Base-by-base conservation (phyloP, 2,329 filamentous ascomycete genomes). In the Xylaria digitata region DNA sequence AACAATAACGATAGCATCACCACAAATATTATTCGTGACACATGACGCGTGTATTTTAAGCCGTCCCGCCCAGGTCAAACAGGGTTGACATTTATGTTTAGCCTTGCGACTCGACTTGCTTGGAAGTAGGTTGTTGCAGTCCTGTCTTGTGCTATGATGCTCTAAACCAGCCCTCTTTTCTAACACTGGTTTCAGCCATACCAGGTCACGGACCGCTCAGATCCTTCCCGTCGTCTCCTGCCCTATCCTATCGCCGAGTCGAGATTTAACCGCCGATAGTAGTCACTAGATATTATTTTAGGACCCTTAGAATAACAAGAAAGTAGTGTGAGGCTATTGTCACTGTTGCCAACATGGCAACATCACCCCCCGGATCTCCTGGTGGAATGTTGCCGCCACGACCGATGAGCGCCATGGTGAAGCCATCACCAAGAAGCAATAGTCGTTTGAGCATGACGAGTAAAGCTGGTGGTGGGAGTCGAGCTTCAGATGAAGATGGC, bases 371-470 rank as follows among this genome's bases (percentile, higher is more conserved):
- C 78, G 85, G 82, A 68, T 93, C 91, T 77, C 90, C 85, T 52
- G 81, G 83, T 76, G 79, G 80, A 69, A 73, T 80, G 67, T 87
- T 88, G 15, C 58, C 68, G 6, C 40, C 66, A 79, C 88, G 93
- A 79, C 93, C 94, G 61, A 84, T 93, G 85, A 96, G 92, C 83
- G 90, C 89, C 78, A 90, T 96, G 84, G 88, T 94, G 75, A 89
- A 91, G 75, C 86, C 92, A 52, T 85, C 91, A 49, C 86, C 84
- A 23, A 80, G 93, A 78, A 96, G 92, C 78, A 92, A 86, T 73
- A 97, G 93, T 81, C 92, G 94, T 73, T 84, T 97, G 86, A 97
- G 93, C 82, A 91, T 91, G 83, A 90, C 86, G 75, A 92, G 92
- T 82, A 95, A 92, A 80, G 83, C 85, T 59, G 90, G 89, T 59